Conservation (phyloP, 1,139 yeast genomes). For the Maudiozyma humilis region DNA sequence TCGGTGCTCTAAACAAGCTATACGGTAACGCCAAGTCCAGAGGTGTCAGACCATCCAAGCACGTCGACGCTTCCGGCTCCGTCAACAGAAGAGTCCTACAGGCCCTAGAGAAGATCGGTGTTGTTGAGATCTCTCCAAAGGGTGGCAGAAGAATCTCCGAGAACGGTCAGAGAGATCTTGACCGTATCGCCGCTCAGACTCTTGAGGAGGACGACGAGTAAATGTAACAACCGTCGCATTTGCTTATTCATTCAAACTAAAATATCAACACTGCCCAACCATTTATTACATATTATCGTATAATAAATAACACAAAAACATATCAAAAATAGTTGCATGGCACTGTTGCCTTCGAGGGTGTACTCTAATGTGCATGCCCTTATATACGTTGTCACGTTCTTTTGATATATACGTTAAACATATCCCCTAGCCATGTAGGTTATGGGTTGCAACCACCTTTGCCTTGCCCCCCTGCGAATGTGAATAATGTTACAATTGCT, state of each 20-base stretch:
- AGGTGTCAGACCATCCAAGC: constrained; percentile 98
- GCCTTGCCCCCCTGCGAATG: too few species aligned
- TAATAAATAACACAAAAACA: constrained; percentile 1
- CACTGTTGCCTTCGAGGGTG: too few species aligned
- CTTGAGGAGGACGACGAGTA: constrained; percentile 87
- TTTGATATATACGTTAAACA: too few species aligned
- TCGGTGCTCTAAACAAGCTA: constrained; percentile 96
- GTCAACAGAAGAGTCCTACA: constrained; percentile 98
- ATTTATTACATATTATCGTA: constrained; percentile 3
- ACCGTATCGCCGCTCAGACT: constrained; percentile 99
- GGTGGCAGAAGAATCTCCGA: constrained; percentile 99
- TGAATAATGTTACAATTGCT: background rate
- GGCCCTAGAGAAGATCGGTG: constrained; percentile 97
- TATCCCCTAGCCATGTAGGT: too few species aligned
- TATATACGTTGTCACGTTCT: too few species aligned
- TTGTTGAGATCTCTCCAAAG: constrained; percentile 90
- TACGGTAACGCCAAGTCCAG: constrained; percentile 99
- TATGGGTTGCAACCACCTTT: too few species aligned
- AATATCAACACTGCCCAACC: constrained; percentile 1
- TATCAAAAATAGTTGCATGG: background rate
- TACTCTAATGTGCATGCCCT: too few species aligned
- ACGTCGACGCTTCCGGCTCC: constrained; percentile 98
- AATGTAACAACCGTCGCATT: constrained; percentile 14
- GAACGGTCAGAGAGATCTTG: constrained; percentile 99
- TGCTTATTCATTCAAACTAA: background rate